Evolutionary conservation across 2,329 filamentous ascomycete genomes (phyloP).

Genomic region (Colletotrichum sp.): DNA sequence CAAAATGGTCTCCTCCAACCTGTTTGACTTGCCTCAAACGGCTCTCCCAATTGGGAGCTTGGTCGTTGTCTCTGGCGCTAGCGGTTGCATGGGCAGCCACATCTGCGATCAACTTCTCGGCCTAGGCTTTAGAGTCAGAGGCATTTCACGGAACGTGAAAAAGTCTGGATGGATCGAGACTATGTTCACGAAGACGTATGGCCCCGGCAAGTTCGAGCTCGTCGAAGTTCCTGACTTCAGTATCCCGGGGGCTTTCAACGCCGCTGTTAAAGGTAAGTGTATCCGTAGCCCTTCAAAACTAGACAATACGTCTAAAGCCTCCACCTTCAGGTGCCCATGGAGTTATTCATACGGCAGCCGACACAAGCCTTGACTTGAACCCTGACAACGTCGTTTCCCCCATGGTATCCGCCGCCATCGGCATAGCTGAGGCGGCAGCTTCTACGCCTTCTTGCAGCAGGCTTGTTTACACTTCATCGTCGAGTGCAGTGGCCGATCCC

Average conservation of each 20-base stretch:
- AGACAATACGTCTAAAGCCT: not conserved
- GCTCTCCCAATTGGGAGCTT: not conserved
- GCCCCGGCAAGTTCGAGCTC: not conserved
- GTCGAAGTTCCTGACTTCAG: not conserved
- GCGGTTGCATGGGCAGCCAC: not conserved
- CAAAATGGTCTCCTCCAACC: not conserved
- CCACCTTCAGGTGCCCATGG: not conserved
- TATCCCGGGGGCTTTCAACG: not conserved
- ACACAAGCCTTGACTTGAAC: not conserved
- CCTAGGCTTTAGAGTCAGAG: not conserved
- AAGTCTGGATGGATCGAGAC: not conserved
- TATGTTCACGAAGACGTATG: not conserved
- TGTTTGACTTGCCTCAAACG: not conserved
- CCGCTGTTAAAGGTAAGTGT: not conserved
- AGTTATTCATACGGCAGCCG: not conserved
- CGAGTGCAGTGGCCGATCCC: not conserved
- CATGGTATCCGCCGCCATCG: not conserved
- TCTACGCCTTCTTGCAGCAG: not conserved
- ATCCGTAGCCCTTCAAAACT: accelerated
- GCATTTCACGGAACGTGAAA: not conserved
- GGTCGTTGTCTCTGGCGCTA: not conserved
- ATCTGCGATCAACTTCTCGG: not conserved
- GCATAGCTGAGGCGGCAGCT: not conserved
- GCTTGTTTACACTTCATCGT: not conserved
- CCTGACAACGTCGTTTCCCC: not conserved